phyloP scores from a whole-genome alignment of 2,329 filamentous ascomycete genomes.

The Rhexocercosporidium sp. region DNA sequence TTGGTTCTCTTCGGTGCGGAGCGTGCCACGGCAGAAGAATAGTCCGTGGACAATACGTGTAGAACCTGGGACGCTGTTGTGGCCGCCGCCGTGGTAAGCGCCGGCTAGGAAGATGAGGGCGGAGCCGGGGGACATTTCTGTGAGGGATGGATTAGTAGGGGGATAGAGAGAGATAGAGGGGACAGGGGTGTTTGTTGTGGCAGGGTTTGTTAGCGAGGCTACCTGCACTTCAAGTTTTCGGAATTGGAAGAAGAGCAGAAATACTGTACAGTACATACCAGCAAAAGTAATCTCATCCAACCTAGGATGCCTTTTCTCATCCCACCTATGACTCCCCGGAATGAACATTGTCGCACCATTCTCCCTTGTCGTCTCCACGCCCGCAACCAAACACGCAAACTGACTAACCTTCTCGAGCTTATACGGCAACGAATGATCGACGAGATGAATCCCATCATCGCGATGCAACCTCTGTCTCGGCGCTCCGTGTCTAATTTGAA shows the following conservation, averaged over 20 bases:
- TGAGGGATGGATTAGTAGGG: not conserved
- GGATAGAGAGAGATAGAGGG: not conserved
- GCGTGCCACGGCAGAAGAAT: constrained; percentile 5
- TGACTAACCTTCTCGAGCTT: not conserved
- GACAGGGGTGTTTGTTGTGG: not conserved
- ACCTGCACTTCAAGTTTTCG: not conserved
- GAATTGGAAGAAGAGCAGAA: not conserved
- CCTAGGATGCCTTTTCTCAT: not conserved
- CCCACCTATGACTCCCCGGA: not conserved
- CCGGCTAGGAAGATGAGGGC: not conserved
- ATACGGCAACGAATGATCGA: not conserved
- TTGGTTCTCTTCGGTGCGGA: constrained; percentile 12
- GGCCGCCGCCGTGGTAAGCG: constrained; percentile 3
- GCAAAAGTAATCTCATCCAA: constrained; percentile 2
- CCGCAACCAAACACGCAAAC: constrained; percentile 5
- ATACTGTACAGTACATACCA: not conserved
- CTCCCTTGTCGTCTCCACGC: not conserved
- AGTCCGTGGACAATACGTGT: not conserved
- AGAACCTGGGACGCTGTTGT: not conserved
- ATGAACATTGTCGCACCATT: constrained; percentile 5
- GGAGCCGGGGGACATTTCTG: constrained; percentile 3
- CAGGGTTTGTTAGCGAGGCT: not conserved
- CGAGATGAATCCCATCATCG: not conserved
- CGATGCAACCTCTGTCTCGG: constrained; percentile 5
- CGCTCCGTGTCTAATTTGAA: not conserved